Evolutionary conservation across 441 rosid genomes (phyloP).

Genomic region (Biscutella laevigata): DNA sequence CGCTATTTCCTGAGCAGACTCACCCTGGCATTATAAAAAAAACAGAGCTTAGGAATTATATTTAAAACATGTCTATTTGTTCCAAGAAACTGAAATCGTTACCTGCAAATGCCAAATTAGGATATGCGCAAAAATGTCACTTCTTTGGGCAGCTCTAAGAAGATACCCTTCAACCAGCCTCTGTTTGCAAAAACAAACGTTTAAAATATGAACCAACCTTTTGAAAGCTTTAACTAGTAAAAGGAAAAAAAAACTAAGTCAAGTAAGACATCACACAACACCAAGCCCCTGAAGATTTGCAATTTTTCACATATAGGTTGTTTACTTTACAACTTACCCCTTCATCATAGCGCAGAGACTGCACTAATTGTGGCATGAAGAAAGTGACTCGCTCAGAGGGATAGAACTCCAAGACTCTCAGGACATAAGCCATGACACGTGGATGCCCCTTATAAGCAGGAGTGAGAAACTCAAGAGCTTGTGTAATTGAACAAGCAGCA

Average conservation of each 20-base stretch:
- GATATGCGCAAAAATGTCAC: conserved; percentile 83
- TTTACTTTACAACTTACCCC: conserved; percentile 35
- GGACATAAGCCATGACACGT: no score
- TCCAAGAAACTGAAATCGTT: background rate
- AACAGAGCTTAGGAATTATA: background rate
- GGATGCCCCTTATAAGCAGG: no score
- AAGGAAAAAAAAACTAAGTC: background rate
- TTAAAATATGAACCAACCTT: background rate
- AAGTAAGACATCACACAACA: background rate
- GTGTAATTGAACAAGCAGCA: no score
- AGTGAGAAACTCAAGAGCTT: no score
- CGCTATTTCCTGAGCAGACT: conserved; percentile 45
- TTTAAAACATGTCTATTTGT: no score
- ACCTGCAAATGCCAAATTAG: conserved; percentile 91
- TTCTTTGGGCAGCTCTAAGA: conserved; percentile 80
- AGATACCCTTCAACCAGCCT: conserved; percentile 78
- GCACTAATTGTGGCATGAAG: conserved; percentile 37
- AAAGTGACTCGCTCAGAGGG: no score
- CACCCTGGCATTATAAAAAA: conserved; percentile 49
- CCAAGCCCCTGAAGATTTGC: background rate
- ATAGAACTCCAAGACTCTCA: no score
- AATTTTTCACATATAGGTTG: no score
- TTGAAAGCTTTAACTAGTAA: background rate
- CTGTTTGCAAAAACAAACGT: conserved; percentile 32
- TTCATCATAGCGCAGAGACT: conserved; percentile 78